Conservation (phyloP, 805 yeast species). For the Deakozyma indianensis region DNA sequence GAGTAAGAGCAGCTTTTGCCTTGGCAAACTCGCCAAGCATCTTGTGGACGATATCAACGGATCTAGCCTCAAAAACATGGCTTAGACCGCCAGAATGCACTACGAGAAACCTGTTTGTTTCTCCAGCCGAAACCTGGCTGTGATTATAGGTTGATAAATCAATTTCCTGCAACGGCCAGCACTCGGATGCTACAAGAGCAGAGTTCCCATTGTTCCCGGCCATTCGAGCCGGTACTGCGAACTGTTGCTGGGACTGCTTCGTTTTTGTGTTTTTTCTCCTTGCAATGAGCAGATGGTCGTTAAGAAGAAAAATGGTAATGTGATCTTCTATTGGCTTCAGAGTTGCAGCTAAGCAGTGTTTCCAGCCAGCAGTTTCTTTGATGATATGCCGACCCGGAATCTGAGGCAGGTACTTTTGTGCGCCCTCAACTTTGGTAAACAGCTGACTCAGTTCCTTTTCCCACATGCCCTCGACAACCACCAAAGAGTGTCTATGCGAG, state of each 20-base stretch:
- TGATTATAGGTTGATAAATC: constrained; percentile 28
- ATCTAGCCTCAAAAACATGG: constrained; percentile 23
- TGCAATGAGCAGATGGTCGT: constrained; percentile 66
- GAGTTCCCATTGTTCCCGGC: constrained; percentile 15
- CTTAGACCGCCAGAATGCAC: constrained; percentile 33
- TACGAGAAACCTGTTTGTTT: constrained; percentile 24
- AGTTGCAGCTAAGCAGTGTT: constrained; percentile 71
- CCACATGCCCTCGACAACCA: constrained; percentile 73
- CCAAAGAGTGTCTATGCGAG: constrained; percentile 36
- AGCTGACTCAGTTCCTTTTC: constrained; percentile 52
- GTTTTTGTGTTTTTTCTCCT: constrained; percentile 18
- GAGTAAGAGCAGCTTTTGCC: neutral
- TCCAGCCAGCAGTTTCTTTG: constrained; percentile 73
- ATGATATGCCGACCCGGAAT: constrained; percentile 69
- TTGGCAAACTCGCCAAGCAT: neutral
- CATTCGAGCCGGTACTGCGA: constrained; percentile 2
- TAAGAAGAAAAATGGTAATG: constrained; percentile 60
- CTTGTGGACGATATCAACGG: constrained; percentile 6
- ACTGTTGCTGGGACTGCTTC: constrained; percentile 15
- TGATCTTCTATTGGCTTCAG: constrained; percentile 59
- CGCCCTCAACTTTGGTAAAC: constrained; percentile 81
- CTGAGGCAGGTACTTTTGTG: constrained; percentile 62
- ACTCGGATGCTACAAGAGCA: constrained; percentile 53
- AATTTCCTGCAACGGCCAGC: constrained; percentile 62
- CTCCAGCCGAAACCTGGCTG: constrained; percentile 10